phyloP scores from a whole-genome alignment of 352 stramenopile genomes.

The Blastocystis sp. region DNA sequence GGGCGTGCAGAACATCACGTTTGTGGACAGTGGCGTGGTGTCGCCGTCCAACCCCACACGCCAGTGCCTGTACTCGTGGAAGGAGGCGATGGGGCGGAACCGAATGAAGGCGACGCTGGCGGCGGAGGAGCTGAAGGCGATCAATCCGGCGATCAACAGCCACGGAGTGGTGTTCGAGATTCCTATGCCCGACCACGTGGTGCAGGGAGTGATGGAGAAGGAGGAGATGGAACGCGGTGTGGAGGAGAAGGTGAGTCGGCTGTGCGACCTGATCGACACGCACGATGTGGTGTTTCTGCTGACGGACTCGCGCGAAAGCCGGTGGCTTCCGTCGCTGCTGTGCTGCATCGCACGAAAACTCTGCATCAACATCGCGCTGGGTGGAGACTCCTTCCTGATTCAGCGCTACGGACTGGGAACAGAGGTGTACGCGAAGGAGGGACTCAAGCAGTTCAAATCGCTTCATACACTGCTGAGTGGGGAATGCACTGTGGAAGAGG shows the following conservation, averaged over 20 bases:
- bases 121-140: conserved; percentile 83
- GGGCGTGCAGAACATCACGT: conserved; percentile 92
- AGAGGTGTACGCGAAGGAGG: conserved; percentile 37
- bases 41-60: conserved; percentile 95
- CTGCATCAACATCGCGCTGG: conserved; percentile 82
- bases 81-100: conserved; percentile 76
- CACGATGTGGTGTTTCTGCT: conserved; percentile 93
- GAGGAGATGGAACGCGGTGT: conserved; percentile 69
- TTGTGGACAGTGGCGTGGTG: conserved; percentile 93
- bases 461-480: not conserved
- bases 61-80: conserved; percentile 91
- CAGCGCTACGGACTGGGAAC: conserved; percentile 87
- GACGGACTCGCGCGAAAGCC: conserved; percentile 94
- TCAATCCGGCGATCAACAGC: conserved; percentile 86
- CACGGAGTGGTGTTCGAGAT: conserved; percentile 87
- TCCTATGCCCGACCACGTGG: conserved; percentile 93
- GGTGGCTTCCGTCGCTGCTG: conserved; percentile 95
- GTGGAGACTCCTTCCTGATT: conserved; percentile 95
- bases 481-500: too few species aligned
- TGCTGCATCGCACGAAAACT: conserved; percentile 85
- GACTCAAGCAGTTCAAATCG: not conserved
- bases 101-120: conserved; percentile 86
- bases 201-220: conserved; percentile 75
- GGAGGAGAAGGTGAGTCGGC: conserved; percentile 76
- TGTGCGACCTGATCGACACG: conserved; percentile 84